phyloP scores from a whole-genome alignment of 2,329 filamentous ascomycete species.

The Monascus ruber region DNA sequence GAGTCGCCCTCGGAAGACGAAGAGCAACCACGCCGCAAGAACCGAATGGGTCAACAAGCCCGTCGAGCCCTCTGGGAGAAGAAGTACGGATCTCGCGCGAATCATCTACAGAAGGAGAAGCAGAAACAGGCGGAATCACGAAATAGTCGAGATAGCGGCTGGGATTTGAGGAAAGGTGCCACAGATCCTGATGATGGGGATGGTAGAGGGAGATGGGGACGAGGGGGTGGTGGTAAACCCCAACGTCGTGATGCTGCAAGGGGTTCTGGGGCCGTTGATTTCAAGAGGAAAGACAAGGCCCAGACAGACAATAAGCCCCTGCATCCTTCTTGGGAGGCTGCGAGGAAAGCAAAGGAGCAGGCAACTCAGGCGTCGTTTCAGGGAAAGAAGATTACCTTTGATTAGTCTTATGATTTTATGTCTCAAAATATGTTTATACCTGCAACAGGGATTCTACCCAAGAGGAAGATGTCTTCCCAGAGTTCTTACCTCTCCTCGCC shows the following conservation, averaged over 20 bases:
- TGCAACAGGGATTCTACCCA: slow-evolving; percentile 5
- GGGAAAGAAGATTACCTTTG: slow-evolving; percentile 54
- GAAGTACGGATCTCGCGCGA: slow-evolving; percentile 48
- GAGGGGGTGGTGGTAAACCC: slow-evolving; percentile 7
- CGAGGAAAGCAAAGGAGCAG: slow-evolving; percentile 46
- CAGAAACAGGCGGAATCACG: slow-evolving; percentile 15
- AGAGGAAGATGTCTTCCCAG: neutral
- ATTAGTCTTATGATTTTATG: slow-evolving; percentile 24
- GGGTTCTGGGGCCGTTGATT: slow-evolving; percentile 8
- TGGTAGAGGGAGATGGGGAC: slow-evolving; percentile 16
- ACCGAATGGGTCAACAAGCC: slow-evolving; percentile 52
- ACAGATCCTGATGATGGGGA: slow-evolving; percentile 16
- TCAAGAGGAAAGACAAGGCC: slow-evolving; percentile 4
- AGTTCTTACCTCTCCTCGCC: neutral
- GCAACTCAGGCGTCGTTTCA: slow-evolving; percentile 38
- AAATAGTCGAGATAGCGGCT: slow-evolving; percentile 37
- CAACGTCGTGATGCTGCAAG: slow-evolving; percentile 1
- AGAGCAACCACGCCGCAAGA: slow-evolving; percentile 40
- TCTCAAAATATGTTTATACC: slow-evolving; percentile 3
- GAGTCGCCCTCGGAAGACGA: slow-evolving; percentile 44
- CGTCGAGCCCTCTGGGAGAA: slow-evolving; percentile 51
- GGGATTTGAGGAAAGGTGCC: slow-evolving; percentile 50
- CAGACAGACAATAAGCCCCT: slow-evolving; percentile 39
- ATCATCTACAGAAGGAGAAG: slow-evolving; percentile 41
- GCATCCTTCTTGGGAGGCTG: slow-evolving; percentile 56